These are phyloP conservation scores for Penicillium sp. DNA, from an alignment of 2,329 filamentous ascomycete species.

Conservation along the genomic window DNA sequence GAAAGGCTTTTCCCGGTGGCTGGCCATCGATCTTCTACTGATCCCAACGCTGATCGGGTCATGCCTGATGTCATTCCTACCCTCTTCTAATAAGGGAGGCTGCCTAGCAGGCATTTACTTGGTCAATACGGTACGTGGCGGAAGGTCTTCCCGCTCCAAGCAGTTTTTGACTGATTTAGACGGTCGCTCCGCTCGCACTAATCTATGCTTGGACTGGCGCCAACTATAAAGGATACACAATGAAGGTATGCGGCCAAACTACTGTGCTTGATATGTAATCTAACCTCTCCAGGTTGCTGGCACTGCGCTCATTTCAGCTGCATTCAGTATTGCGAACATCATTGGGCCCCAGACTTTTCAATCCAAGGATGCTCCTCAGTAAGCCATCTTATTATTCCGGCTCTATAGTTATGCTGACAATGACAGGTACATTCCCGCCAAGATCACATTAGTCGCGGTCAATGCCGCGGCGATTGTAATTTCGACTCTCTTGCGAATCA, in stretches of 20 bases:
- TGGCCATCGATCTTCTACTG: slow-evolving; percentile 43
- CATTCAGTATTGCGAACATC: slow-evolving; percentile 40
- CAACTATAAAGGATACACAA: slow-evolving; percentile 52
- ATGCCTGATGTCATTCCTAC: slow-evolving; percentile 37
- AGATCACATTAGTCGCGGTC: slow-evolving; percentile 40
- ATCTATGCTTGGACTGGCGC: slow-evolving; percentile 47
- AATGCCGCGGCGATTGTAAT: slow-evolving; percentile 30
- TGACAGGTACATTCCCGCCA: slow-evolving; percentile 32
- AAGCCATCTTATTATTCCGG: background rate
- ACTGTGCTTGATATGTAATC: background rate
- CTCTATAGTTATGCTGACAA: background rate
- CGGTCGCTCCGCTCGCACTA: slow-evolving; percentile 44
- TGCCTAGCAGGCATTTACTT: slow-evolving; percentile 47
- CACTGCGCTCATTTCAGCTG: slow-evolving; percentile 46
- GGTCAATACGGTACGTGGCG: slow-evolving; percentile 23
- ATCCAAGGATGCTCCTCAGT: slow-evolving; percentile 43
- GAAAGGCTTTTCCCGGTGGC: slow-evolving; percentile 39
- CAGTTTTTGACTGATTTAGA: slow-evolving; percentile 16
- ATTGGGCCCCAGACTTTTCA: slow-evolving; percentile 47
- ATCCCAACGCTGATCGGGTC: slow-evolving; percentile 49
- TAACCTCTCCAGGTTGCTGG: slow-evolving; percentile 42
- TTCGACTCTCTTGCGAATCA: slow-evolving; percentile 21
- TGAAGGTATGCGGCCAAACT: slow-evolving; percentile 17
- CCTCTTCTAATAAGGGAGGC: slow-evolving; percentile 39
- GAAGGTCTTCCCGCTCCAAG: background rate